These are phyloP conservation scores for Microcyclospora tardicrescens DNA, from an alignment of 2,329 filamentous ascomycete species.

Conservation along the genomic window DNA sequence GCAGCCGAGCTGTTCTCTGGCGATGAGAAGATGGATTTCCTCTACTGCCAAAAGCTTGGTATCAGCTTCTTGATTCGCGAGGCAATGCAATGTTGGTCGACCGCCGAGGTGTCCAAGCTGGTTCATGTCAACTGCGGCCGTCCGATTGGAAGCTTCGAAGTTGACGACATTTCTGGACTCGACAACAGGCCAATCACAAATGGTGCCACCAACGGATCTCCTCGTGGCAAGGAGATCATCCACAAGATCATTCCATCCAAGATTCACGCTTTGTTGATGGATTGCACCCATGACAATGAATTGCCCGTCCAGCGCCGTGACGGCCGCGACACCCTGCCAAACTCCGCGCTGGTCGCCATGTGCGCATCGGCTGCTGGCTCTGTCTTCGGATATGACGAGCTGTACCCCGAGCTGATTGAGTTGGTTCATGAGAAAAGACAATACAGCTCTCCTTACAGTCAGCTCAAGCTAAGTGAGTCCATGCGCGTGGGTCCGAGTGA, in stretches of 20 bases:
- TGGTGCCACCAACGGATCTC: conserved; percentile 18
- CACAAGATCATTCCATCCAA: conserved; percentile 75
- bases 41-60: conserved; percentile 87
- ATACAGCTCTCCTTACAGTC: conserved; percentile 68
- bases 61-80: conserved; percentile 87
- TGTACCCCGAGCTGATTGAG: conserved; percentile 88
- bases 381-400: conserved; percentile 95
- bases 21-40: conserved; percentile 88
- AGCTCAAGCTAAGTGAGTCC: conserved; percentile 25
- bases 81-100: conserved; percentile 97
- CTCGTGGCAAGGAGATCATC: conserved; percentile 48
- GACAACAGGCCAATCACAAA: conserved; percentile 30
- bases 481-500: conserved; percentile 57
- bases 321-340: conserved; percentile 84
- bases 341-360: conserved; percentile 89
- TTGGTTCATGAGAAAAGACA: conserved; percentile 77
- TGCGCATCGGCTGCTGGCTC: conserved; percentile 89
- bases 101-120: conserved; percentile 77
- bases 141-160: conserved; percentile 92
- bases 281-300: conserved; percentile 98
- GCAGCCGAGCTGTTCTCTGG: conserved; percentile 94
- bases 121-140: conserved; percentile 88
- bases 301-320: conserved; percentile 90
- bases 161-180: conserved; percentile 66
- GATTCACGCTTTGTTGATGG: conserved; percentile 93